Evolutionary conservation across 2,329 filamentous ascomycete species (phyloP), one percentile per base, ranked within the genome.

Genomic region (Teratosphaeriaceae sp.): DNA sequence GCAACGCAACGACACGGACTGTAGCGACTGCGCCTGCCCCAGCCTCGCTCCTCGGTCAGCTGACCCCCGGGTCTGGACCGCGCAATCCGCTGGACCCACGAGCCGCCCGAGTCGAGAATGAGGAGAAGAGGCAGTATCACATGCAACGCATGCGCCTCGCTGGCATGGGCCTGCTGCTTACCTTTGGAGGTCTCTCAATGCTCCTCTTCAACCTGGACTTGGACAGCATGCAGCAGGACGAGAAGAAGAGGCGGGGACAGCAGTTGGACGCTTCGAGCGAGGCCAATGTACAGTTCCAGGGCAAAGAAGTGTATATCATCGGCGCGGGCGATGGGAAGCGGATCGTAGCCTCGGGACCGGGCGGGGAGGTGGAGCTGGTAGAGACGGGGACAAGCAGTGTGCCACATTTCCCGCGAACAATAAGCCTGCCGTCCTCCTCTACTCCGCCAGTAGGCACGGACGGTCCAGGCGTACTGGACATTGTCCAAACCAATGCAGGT

Each of bases 321-420:
- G 63, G 84, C 1, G 80, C 81, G 46, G 80, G 83, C 48, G 75
- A 78, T n/a, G 59, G 55, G 42, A 64, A 64, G 52, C 68, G 66
- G 58, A 72, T 68, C 52, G 70, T 71, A 11, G 67, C 69, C 0
- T 59, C 69, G 41, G 57, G 55, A 11, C 53, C 65, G 19, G 60
- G 59, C 15, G 73, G 84, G 12, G 82, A 83, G 31, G 73, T 76
- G 35, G 85, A 92, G 59, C 71, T 92, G 33, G 82, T 94, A 0
- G 76, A 84, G 13, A 94, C 88, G 0, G 88, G 88, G 12, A 88
- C 89, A 53, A 81, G 74, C 52, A 82, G 80, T n/a, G 78, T 95
- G 3, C 83, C 86, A 1, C 74, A 77, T 41, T 94, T 95, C 61
- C 89, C 89, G 2, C 77, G 82, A 43, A 80, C 75, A 2, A 76